phyloP scores from a whole-genome alignment of 1,284 basidiomycete genomes.

The Gymnopus androsaceus region DNA sequence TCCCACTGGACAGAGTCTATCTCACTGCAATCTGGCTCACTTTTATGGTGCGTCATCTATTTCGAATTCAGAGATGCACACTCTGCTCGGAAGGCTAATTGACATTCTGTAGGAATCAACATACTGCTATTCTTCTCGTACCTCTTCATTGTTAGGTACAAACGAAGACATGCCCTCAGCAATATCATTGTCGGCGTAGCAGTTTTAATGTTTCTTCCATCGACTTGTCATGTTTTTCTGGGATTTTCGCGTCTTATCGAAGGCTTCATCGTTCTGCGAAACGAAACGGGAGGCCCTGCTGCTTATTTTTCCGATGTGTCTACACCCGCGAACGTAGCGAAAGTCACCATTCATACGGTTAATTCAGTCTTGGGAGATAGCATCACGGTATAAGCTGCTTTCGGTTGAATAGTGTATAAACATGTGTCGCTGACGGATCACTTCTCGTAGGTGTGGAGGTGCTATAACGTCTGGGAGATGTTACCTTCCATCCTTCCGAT shows the following conservation, averaged over 20 bases:
- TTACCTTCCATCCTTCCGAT: conserved; percentile 33
- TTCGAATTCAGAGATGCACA: background rate
- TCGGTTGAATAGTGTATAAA: too few species aligned
- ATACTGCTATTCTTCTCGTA: conserved; percentile 36
- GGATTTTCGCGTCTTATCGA: conserved; percentile 40
- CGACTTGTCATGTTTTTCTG: conserved; percentile 38
- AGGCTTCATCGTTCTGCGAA: conserved; percentile 37
- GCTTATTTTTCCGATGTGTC: conserved; percentile 41
- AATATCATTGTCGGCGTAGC: conserved; percentile 33
- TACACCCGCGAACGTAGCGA: conserved; percentile 39
- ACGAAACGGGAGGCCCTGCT: conserved; percentile 35
- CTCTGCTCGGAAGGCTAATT: background rate
- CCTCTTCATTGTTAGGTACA: conserved; percentile 34
- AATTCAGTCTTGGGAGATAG: conserved; percentile 39
- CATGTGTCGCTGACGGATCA: too few species aligned
- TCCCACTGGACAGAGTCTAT: conserved; percentile 17
- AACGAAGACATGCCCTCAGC: conserved; percentile 31
- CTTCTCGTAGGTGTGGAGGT: conserved; percentile 35
- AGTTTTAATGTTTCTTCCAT: conserved; percentile 38
- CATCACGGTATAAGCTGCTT: too few species aligned
- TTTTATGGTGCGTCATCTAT: conserved; percentile 18
- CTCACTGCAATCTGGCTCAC: conserved; percentile 22
- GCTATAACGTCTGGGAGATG: conserved; percentile 40
- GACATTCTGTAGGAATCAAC: conserved; percentile 33
- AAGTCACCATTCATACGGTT: conserved; percentile 40